Base-by-base conservation (phyloP, 2,329 filamentous ascomycete species). In the Colletotrichum sp. region DNA sequence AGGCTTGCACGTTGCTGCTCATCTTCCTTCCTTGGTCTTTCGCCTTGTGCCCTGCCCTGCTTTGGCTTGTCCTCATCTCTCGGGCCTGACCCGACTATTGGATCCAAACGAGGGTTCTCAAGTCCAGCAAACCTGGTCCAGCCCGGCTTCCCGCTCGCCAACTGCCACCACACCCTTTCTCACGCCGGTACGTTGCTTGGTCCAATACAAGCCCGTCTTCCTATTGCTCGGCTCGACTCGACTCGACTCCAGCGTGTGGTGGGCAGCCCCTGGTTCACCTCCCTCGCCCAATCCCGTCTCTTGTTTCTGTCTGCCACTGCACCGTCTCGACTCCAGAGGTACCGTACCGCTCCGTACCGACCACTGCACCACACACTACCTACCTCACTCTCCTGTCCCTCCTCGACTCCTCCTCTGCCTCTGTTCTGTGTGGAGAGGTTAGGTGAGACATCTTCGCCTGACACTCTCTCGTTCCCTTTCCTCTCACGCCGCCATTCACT, bases 391-490 rank as follows among this genome's bases (percentile, higher is more conserved):
- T 52, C 66, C 52, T 74, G 59, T 66, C 71, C 71, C 66, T 68
- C 71, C 64, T 67, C 69, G 44, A 52, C 32, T 63, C 68, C 63
- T 71, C 62, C 52, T 70, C 75, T 67, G 66, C 44, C 55, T 57
- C 28, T 32, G 64, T 76, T 57, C 28, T 26, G 64, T 76, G 74
- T 73, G 74, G 63, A 68, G 57, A 76, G 74, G 70, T 44, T 76
- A 76, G 70, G 74, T 73, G 74, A 75, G 75, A 75, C 67, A 75
- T 71, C 75, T 77, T 68, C 21, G 75, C 62, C 75, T 71, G 55
- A 75, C 72, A 63, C n/a, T 59, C 68, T 32, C 34, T 59, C 55
- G 62, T 75, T 71, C 73, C 60, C 70, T 74, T 59, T 52, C 55
- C 52, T 59, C 36, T 65, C 57, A 49, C 63, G 66, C 55, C 60